Base-by-base conservation (phyloP, 371 early-diverging fungal genomes). In the Mucor sp. region DNA sequence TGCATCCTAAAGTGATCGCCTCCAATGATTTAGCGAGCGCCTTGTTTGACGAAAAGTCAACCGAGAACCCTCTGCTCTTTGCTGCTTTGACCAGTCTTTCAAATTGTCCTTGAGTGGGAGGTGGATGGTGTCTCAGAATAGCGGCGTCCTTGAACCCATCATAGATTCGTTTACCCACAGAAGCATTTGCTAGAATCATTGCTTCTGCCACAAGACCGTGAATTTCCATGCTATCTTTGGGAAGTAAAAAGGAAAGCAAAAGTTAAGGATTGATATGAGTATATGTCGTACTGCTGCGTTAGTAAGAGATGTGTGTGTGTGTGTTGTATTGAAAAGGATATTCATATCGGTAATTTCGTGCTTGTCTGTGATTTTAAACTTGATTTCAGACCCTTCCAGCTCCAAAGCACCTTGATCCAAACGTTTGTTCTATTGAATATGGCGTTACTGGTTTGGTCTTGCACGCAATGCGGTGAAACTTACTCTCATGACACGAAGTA, bases 151-250 rank as follows among this genome's bases (percentile, higher is more conserved):
- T 93, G 75, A 91, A 93, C 1, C 88, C 78, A 32, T 89, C 77
- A 72, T 91, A 90, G 15, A 98, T 93, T 61, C 91, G 83, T 58
- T 90, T 87, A 5, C 99, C 99, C 2, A 99, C 99, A 7, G 89
- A 89, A 1, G 92, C 87, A 78, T 99, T 99, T 21, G 99, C 99
- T 65, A 99, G 85, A 68, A 99, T 89, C 99, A 99, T 99, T 64
- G 99, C 97, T 80, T 99, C 99, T 69, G 99, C 99, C 27, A 99
- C 95, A 11, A 99, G 82, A 7, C 91, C 91, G 79, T 99, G 96
- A 15, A 97, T 94, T 66, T 96, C 96, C 74, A 93, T 85, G 15
- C 91, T 80, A 61, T 88, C 81, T 69, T 96, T 95, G 2, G 94
- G 90, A 28, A 91, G 80, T 81, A 70, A 69, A 70, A 44, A 30